Evolutionary conservation across 768 basidiomycete genomes (phyloP), one percentile per base, ranked within the genome.

Genomic region (Nidula microcarpa): DNA sequence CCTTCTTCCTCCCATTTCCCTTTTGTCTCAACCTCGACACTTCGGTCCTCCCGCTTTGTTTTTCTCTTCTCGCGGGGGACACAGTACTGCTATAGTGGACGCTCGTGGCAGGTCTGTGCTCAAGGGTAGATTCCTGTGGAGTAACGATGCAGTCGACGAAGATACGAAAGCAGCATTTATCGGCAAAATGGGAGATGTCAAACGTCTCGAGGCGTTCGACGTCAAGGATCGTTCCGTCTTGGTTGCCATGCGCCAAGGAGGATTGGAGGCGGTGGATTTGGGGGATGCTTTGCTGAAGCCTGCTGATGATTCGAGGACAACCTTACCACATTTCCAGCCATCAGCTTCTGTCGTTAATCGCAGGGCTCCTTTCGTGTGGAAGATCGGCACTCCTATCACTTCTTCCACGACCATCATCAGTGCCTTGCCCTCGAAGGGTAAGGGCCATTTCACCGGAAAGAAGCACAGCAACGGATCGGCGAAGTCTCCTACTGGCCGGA

Each of bases 11-110:
- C 90, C 90, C 0, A 85, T 91, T 50, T 93, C 91, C 14, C 75
- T 94, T 5, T 74, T 94, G 16, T 63, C 84, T 11, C 91, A 94
- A 59, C 87, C 91, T 7, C 79, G 76, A 37, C 90, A 91, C 64
- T 94, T 91, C 60, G 91, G 91, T 0, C 91, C 91, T 18, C 91
- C 91, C 4, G 88, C 91, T 1, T 67, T 94, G 14, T 94, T 94
- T 70, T 94, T 80, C 66, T 91, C 91, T 8, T 88, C 90, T 8
- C 85, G 91, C n/a, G 91, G 91, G 17, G 91, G 91, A 0, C 90
- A 92, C 61, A 94, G 91, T 60, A 94, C 91, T 0, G 77, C 88
- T 4, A 90, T 94, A 50, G 91, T 94, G 14, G 91, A 94, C 63
- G 81, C 86, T n/a, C 81, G 90, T 16, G 91, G 91, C 41, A 74